Conservation (phyloP, 208 protist genomes). For the Sergeia podlipaevii region DNA sequence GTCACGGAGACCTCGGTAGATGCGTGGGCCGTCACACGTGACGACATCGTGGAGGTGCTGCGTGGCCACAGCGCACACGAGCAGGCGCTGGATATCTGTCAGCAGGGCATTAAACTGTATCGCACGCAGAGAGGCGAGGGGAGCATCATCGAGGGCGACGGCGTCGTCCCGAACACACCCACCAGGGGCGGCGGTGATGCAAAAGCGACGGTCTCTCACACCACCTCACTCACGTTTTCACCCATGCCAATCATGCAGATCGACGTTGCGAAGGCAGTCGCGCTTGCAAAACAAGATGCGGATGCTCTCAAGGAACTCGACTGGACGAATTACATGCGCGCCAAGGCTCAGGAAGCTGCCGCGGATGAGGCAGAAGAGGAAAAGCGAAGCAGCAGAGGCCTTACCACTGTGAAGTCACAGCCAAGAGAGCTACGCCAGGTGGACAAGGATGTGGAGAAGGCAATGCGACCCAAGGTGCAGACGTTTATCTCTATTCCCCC, state of each 20-base stretch:
- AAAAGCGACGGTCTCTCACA: neutral
- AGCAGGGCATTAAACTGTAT: constrained; percentile 74
- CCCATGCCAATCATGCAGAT: too few species aligned
- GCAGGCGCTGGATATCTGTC: constrained; percentile 76
- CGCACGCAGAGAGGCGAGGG: constrained; percentile 48
- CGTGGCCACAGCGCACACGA: constrained; percentile 29
- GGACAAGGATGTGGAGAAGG: constrained; percentile 73
- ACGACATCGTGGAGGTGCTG: constrained; percentile 46
- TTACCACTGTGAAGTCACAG: neutral
- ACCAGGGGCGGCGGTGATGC: constrained; percentile 15
- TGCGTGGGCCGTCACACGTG: constrained; percentile 57
- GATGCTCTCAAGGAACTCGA: constrained; percentile 15
- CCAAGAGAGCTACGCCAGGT: constrained; percentile 36
- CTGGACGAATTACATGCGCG: constrained; percentile 36
- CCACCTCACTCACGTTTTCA: too few species aligned
- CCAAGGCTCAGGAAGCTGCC: constrained; percentile 13
- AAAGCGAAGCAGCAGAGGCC: neutral
- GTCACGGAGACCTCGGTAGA: constrained; percentile 63
- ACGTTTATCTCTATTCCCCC: constrained; percentile 54
- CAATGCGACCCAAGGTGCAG: constrained; percentile 49
- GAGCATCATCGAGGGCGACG: constrained; percentile 49
- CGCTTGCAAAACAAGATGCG: neutral
- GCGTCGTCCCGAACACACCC: neutral
- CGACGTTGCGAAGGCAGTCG: neutral
- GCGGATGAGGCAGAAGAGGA: constrained; percentile 16